Evolutionary conservation across 345 rosid species (phyloP).

Genomic region (Dimocarpus longan): DNA sequence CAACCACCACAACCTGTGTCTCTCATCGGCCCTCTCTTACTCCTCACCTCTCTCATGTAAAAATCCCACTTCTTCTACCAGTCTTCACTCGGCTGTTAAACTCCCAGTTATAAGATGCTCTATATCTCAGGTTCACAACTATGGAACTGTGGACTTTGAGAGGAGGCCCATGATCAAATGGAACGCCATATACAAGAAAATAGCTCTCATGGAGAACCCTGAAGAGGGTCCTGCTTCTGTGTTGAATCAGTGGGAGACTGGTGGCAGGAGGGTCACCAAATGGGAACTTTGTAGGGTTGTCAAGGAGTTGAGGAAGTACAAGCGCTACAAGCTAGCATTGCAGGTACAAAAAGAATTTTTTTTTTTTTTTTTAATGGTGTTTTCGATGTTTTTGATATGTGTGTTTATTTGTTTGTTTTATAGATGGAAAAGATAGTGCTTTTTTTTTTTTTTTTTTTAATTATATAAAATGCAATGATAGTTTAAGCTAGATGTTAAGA

Average conservation of each 20-base stretch:
- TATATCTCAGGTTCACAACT: constrained; percentile 64
- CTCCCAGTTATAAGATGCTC: constrained; percentile 47
- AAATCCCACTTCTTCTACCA: constrained; percentile 14
- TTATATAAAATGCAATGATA: too few relatives aligned
- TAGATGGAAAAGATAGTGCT: not conserved
- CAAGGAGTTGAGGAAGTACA: constrained; percentile 86
- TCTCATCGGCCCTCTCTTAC: constrained; percentile 49
- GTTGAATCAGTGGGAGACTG: constrained; percentile 71
- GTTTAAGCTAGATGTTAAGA: not conserved
- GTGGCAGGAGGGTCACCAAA: constrained; percentile 66
- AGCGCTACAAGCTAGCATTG: constrained; percentile 71
- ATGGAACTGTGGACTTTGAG: constrained; percentile 77
- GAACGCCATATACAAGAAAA: constrained; percentile 74
- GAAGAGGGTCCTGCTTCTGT: constrained; percentile 70
- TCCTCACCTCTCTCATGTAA: constrained; percentile 38
- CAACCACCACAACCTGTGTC: constrained; percentile 38
- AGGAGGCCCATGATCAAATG: constrained; percentile 74
- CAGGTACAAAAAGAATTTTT: constrained; percentile 49
- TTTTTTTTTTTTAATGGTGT: too few relatives aligned
- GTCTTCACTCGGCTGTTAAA: constrained; percentile 25
- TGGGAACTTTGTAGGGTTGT: constrained; percentile 93
- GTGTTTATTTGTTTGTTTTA: not conserved
- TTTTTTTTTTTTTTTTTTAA: too few relatives aligned
- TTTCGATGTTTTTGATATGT: not conserved
- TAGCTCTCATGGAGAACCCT: constrained; percentile 76